A percentile compares a stretch with the other conserved stretches of the same genome.
phyloP scores from a whole-genome alignment of 169 alveolate species.

The Theileria orientalis region DNA sequence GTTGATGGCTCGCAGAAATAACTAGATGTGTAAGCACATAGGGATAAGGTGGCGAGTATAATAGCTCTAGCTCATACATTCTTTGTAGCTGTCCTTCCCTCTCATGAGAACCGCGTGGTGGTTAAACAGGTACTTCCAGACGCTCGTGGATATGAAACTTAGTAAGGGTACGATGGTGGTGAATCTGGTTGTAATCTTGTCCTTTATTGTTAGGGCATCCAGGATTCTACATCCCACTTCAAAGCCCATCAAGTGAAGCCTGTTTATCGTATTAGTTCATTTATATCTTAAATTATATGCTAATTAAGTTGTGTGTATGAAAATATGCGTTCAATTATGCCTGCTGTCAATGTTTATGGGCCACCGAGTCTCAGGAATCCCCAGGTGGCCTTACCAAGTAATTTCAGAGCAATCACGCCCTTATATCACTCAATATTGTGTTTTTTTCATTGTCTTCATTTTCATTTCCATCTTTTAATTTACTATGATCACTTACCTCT shows the following conservation, averaged over 20 bases:
- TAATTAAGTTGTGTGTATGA: no score
- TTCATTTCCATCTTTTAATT: no score
- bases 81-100: constrained; percentile 53
- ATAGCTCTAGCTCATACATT: constrained; percentile 44
- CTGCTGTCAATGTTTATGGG: neutral
- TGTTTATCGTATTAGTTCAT: neutral
- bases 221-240: constrained; percentile 51
- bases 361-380: neutral
- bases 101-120: constrained; percentile 53
- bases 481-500: constrained; percentile 16
- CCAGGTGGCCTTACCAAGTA: neutral
- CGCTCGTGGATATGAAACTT: constrained; percentile 50
- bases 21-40: no score
- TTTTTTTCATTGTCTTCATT: no score
- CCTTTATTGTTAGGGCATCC: constrained; percentile 45
- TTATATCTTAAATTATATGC: no score
- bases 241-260: constrained; percentile 51
- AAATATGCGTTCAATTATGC: no score
- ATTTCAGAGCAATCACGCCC: neutral
- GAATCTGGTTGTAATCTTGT: constrained; percentile 21
- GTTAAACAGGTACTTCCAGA: constrained; percentile 63
- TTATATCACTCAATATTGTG: no score
- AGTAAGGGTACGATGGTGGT: constrained; percentile 46
- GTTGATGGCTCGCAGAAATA: no score
- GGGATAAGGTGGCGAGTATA: neutral